phyloP scores from a whole-genome alignment of 148 eudicot species.

The Nyssa sinensis region DNA sequence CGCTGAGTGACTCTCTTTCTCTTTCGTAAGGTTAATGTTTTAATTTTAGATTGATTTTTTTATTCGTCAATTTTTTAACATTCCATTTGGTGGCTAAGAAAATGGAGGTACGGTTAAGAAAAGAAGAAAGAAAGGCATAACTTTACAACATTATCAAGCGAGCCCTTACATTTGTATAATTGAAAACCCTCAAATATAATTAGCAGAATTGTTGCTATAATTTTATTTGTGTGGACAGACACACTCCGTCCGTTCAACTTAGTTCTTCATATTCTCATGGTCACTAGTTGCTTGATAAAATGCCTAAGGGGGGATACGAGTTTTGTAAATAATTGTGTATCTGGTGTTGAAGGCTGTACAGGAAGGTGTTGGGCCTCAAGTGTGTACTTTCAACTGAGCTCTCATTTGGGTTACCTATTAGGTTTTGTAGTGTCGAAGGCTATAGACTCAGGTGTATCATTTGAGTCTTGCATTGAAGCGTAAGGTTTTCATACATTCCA shows the following conservation, averaged over 20 bases:
- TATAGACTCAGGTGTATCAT: not conserved
- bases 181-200: not conserved
- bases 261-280: not conserved
- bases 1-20: not conserved
- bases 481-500: not conserved
- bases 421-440: not conserved
- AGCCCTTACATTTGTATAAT: too few species aligned
- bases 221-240: not conserved
- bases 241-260: not conserved
- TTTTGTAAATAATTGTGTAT: not conserved
- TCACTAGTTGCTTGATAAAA: slow-evolving; percentile 7
- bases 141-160: too few species aligned
- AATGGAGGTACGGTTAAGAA: not conserved
- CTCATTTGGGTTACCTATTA: not conserved
- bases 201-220: not conserved
- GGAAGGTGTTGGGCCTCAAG: not conserved
- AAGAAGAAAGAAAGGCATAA: not conserved
- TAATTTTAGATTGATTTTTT: not conserved
- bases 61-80: too few species aligned
- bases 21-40: not conserved
- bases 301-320: not conserved
- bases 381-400: not conserved
- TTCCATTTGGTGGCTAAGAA: not conserved
- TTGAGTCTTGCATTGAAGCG: not conserved
- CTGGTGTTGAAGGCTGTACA: too few species aligned